Evolutionary conservation across 2,329 filamentous ascomycete species (phyloP).

Genomic region (Macrophomina phaseolina): DNA sequence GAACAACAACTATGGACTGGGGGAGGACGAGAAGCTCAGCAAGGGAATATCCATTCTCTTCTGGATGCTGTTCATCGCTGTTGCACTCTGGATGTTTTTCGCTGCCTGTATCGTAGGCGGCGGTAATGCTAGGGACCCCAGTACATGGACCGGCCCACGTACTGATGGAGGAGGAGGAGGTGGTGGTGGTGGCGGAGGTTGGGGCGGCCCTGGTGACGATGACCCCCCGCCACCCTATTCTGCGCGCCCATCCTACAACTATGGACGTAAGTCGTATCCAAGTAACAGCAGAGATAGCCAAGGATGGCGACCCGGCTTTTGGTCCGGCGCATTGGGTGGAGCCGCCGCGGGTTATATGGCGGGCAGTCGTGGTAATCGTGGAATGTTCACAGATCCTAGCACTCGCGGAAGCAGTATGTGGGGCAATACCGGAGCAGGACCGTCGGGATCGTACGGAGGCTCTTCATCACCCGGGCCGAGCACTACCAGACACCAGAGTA

Average conservation of each 20-base stretch:
- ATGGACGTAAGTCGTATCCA: slow-evolving; percentile 31
- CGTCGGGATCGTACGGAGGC: slow-evolving; percentile 39
- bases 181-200: slow-evolving; percentile 49
- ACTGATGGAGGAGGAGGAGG: slow-evolving; percentile 34
- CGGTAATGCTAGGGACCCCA: slow-evolving; percentile 23
- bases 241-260: slow-evolving; percentile 33
- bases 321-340: slow-evolving; percentile 71
- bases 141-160: slow-evolving; percentile 32
- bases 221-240: slow-evolving; percentile 59
- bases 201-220: slow-evolving; percentile 51
- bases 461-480: slow-evolving; percentile 46
- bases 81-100: slow-evolving; percentile 68
- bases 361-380: slow-evolving; percentile 41
- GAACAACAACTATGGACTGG: slow-evolving; percentile 42
- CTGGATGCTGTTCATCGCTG: slow-evolving; percentile 64
- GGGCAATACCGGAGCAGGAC: slow-evolving; percentile 34
- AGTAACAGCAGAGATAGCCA: slow-evolving; percentile 39
- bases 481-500: slow-evolving; percentile 65
- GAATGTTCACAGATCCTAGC: slow-evolving; percentile 38
- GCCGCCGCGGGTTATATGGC: slow-evolving; percentile 72
- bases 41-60: slow-evolving; percentile 57
- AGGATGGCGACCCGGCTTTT: slow-evolving; percentile 76
- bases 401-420: slow-evolving; percentile 36
- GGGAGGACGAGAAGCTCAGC: slow-evolving; percentile 43
- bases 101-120: slow-evolving; percentile 50